Percentiles rank a stretch among this genome's conserved stretches.
Evolutionary conservation across 73 alveolate species (phyloP).

Genomic region (Paramecium biaurelia): DNA sequence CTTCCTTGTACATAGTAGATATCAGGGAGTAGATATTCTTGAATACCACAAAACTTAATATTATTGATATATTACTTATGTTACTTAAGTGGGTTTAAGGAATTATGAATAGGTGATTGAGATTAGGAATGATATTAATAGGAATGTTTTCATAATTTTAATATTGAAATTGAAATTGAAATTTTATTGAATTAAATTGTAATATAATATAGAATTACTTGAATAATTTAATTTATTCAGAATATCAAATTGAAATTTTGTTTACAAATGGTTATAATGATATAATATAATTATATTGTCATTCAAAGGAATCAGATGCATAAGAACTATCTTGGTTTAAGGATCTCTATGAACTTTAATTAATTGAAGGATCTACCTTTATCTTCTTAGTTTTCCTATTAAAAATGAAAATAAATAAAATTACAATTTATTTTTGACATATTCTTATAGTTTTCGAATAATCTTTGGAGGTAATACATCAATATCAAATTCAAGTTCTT

Average conservation of each 20-base stretch:
- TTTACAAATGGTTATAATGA: not conserved
- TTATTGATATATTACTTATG: not conserved
- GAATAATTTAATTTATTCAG: not conserved
- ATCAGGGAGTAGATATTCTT: not conserved
- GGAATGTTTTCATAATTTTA: not conserved
- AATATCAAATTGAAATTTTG: too few relatives aligned
- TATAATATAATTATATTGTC: not conserved
- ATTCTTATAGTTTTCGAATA: slow-evolving; percentile 77
- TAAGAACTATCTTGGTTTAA: not conserved
- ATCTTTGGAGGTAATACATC: slow-evolving; percentile 75
- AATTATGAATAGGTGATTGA: not conserved
- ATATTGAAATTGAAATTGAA: not conserved
- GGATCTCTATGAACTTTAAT: not conserved
- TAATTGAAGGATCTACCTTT: not conserved
- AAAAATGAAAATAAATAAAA: not conserved
- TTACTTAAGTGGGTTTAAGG: not conserved
- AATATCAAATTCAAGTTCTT: slow-evolving; percentile 85
- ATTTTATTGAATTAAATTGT: not conserved
- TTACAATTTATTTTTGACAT: slow-evolving; percentile 61
- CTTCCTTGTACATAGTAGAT: not conserved
- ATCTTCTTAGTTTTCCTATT: not conserved
- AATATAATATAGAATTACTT: not conserved
- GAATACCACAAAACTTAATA: not conserved
- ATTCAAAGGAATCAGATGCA: slow-evolving; percentile 28
- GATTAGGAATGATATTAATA: not conserved